Evolutionary conservation across 257 asterid species (phyloP).

Genomic region (Salvia rosmarinus): DNA sequence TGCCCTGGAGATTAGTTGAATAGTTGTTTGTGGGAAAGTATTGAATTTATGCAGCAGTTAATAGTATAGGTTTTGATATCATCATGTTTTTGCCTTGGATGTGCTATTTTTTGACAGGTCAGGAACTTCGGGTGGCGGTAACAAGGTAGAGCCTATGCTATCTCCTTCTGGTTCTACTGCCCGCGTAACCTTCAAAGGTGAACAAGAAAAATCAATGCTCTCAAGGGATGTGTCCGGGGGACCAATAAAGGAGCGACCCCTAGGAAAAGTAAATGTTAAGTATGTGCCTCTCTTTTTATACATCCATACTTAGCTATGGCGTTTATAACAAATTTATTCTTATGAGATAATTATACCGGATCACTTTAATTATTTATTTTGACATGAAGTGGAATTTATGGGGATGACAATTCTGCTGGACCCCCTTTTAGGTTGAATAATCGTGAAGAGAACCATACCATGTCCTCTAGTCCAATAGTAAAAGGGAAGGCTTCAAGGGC

Average conservation of each 20-base stretch:
- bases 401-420: constrained; percentile 25
- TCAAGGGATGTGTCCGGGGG: constrained; percentile 72
- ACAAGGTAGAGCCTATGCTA: constrained; percentile 64
- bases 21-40: background rate
- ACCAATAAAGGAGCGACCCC: constrained; percentile 68
- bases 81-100: constrained; percentile 20
- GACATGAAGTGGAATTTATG: constrained; percentile 10
- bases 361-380: background rate
- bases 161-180: constrained; percentile 69
- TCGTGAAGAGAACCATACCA: constrained; percentile 65
- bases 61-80: constrained; percentile 13
- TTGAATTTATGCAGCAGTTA: background rate
- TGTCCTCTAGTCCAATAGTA: constrained; percentile 57
- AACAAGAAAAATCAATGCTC: constrained; percentile 66
- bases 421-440: constrained; percentile 64
- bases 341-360: constrained; percentile 7
- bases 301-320: background rate
- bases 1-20: constrained; percentile 7
- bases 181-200: constrained; percentile 68
- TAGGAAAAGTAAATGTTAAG: constrained; percentile 77
- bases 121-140: constrained; percentile 58
- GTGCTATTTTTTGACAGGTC: constrained; percentile 53
- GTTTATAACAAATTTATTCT: constrained; percentile 20
- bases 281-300: constrained; percentile 43
- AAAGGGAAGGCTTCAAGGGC: constrained; percentile 96